These are phyloP conservation scores for Phytophthora aleatoria DNA, from an alignment of 352 stramenopile genomes.

Conservation along the genomic window DNA sequence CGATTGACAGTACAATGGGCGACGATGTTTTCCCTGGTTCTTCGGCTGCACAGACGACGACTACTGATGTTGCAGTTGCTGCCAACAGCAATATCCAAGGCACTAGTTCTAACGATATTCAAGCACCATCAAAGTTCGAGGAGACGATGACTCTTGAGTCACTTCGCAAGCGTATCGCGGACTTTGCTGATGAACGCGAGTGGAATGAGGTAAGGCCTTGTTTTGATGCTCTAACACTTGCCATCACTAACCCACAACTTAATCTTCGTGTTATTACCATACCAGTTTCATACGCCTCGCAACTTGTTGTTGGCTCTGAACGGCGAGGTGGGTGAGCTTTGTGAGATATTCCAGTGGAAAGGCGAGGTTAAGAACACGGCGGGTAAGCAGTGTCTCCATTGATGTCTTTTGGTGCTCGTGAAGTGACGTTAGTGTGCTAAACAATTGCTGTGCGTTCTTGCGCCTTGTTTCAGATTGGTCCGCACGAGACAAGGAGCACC, in stretches of 20 bases:
- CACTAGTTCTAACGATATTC: constrained; percentile 6
- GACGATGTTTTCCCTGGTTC: constrained; percentile 45
- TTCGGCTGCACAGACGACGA: constrained; percentile 30
- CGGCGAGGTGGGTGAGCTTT: constrained; percentile 95
- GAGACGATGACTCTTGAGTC: constrained; percentile 65
- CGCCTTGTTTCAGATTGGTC: constrained; percentile 57
- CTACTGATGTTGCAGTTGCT: constrained; percentile 30
- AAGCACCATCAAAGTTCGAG: constrained; percentile 45
- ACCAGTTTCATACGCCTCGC: constrained; percentile 71
- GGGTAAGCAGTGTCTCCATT: constrained; percentile 31
- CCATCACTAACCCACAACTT: background rate
- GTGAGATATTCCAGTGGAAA: constrained; percentile 95
- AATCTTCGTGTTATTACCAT: constrained; percentile 37
- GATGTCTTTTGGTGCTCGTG: background rate
- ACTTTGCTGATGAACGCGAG: constrained; percentile 65
- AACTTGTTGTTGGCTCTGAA: constrained; percentile 95
- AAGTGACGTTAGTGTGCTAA: background rate
- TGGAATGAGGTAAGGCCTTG: constrained; percentile 72
- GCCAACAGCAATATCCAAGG: constrained; percentile 18
- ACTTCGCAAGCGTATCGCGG: constrained; percentile 55
- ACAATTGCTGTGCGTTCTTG: background rate
- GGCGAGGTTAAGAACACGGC: constrained; percentile 78
- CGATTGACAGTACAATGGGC: constrained; percentile 58
- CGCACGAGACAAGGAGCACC: constrained; percentile 84
- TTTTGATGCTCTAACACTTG: background rate